Evolutionary conservation across 2,329 filamentous ascomycete species (phyloP), one percentile per base, ranked within the genome.

Genomic region (Verticillium zaregamsianum): DNA sequence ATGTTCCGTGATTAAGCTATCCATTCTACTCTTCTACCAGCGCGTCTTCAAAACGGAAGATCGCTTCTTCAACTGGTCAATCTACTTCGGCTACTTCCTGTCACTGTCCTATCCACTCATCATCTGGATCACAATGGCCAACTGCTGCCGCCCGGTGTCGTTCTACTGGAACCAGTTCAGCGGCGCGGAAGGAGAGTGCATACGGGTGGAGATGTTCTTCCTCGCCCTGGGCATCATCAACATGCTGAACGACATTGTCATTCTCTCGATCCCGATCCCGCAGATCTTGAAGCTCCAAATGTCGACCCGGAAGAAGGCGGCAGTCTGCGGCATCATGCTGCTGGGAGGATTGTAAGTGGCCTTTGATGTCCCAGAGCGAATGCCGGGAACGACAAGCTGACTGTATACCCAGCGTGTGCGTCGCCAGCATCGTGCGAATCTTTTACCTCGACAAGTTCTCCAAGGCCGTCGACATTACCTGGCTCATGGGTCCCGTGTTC

Each of bases 401-500:
- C 1, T 2, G 8, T 1, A 0, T n/a, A 2, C 23, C 31, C 17
- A 63, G 62, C 15, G 62, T 63, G 12, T 62, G 62, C 35, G 54
- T 63, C 8, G 60, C 62, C 39, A 63, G 62, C 7, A n/a, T 59
- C 3, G 32, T 63, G 20, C 60, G 62, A 11, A 63, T 62, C n/a
- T 57, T 33, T 25, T 59, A 59, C 14, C 60, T 63, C 3, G 25
- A 62, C 15, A 55, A n/a, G 3, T 63, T 66, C 59, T 59, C 60
- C 20, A 56, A 45, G 7, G 54, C 59, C 23, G 23, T 52, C 15
- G 61, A 65, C 40, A 6, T 65, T 25, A 66, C 61, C 5, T 65
- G 58, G 39, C 52, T 61, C 11, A 66, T 66, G 64, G 63, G 63
- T 4, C 61, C 61, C 20, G 61, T 66, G 23, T 65, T 73, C 23